Conservation (phyloP, 805 yeast species). For the Candida corydali region DNA sequence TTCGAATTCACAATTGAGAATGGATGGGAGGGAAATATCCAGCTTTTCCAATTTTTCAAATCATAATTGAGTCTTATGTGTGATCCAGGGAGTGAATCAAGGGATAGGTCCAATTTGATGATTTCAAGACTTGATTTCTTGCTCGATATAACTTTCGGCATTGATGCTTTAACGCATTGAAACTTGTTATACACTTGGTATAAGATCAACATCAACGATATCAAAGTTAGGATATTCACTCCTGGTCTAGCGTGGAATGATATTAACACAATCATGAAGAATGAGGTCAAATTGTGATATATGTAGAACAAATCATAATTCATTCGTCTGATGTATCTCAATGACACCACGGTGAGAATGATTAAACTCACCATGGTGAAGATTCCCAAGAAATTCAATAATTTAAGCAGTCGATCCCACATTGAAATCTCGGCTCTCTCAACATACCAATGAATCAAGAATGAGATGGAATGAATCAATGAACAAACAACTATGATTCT, state of each 20-base stretch:
- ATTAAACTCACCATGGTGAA: slow-evolving; percentile 32
- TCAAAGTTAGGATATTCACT: slow-evolving; percentile 26
- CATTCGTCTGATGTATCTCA: slow-evolving; percentile 45
- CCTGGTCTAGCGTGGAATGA: slow-evolving; percentile 71
- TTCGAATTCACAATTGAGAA: slow-evolving; percentile 47
- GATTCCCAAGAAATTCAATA: slow-evolving; percentile 52
- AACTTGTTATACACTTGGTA: too few relatives aligned
- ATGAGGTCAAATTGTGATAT: slow-evolving; percentile 50
- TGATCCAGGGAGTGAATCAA: slow-evolving; percentile 46
- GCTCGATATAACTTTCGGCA: slow-evolving; percentile 14
- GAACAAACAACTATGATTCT: slow-evolving; percentile 47
- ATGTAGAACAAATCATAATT: slow-evolving; percentile 53
- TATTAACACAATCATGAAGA: slow-evolving; percentile 41
- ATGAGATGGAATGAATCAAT: slow-evolving; percentile 51
- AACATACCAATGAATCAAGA: slow-evolving; percentile 44
- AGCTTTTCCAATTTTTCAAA: slow-evolving; percentile 27
- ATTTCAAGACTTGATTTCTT: slow-evolving; percentile 17
- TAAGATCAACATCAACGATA: slow-evolving; percentile 16
- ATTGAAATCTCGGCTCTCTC: too few relatives aligned
- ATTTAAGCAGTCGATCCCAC: too few relatives aligned
- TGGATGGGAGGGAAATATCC: slow-evolving; percentile 61
- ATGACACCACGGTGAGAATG: slow-evolving; percentile 41
- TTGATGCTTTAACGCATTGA: too few relatives aligned
- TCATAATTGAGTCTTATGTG: slow-evolving; percentile 50
- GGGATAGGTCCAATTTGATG: slow-evolving; percentile 18